Evolutionary conservation across 768 basidiomycete genomes (phyloP), one percentile per base, ranked within the genome.

Genomic region (Leucosporidium creatinivorum): DNA sequence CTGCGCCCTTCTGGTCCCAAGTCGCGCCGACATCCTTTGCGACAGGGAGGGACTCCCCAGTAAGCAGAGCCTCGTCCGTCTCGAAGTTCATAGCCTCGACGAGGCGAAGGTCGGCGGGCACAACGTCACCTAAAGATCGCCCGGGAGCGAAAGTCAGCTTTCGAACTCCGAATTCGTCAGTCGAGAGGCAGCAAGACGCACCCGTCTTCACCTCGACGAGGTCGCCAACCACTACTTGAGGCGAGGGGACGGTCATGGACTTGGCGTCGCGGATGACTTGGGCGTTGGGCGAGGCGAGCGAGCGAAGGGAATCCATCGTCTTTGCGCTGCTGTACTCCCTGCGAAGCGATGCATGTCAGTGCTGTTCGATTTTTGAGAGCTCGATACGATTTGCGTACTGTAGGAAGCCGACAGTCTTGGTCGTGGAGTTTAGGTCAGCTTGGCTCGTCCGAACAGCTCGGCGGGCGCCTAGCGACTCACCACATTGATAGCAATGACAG

Each of bases 231-330:
- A 82, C 82, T 30, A 83, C 79, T 48, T 81, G 75, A 64, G 78
- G 78, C 7, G 81, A 80, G 4, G 81, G 80, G 33, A 83, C 77
- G 2, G 79, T 75, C n/a, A 77, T 65, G 36, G 80, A 76, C 68
- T 81, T 78, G 58, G 81, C 79, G 52, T 79, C 78, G 44, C 82
- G 80, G 58, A 83, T 77, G 18, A 82, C 82, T 18, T 77, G 73
- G 1, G 82, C 83, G 10, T 81, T 80, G 4, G 83, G 83, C 26
- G 81, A 81, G 7, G 82, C 82, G 31, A 84, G 78, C 57, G 80
- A 80, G 7, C 81, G 80, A 4, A 83, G 77, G 8, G 81, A 82
- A 67, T 81, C 81, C 82, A 84, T 83, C 0, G 82, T 83, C 69
- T 82, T 81, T 70, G 83, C 82, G 0, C 81, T 81, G 25, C 77